Conservation (phyloP, 108 stramenopile species). For the Nitzschia putrida region DNA sequence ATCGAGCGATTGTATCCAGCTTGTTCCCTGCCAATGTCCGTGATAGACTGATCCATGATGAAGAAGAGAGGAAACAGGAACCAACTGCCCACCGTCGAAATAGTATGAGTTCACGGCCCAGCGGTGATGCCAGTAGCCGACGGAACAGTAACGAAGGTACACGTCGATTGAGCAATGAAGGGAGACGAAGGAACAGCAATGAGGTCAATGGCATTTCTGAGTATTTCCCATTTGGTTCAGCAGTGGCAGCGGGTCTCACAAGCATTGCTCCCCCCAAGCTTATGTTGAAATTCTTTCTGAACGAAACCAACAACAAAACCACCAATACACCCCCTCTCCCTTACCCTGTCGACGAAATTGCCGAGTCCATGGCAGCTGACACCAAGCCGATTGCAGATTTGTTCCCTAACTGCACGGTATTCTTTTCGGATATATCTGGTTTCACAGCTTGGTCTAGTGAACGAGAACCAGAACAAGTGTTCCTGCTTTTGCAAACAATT, state of each 20-base stretch:
- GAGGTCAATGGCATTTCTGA: slow-evolving; percentile 3
- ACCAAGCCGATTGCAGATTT: slow-evolving; percentile 52
- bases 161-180: not conserved
- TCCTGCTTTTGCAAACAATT: slow-evolving; percentile 35
- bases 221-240: slow-evolving; percentile 7
- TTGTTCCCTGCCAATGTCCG: slow-evolving; percentile 51
- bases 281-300: slow-evolving; percentile 13
- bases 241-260: slow-evolving; percentile 20
- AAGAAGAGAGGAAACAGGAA: slow-evolving; percentile 16
- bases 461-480: slow-evolving; percentile 40
- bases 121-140: not conserved
- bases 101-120: not conserved
- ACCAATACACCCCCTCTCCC: not conserved
- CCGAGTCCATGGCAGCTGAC: not conserved
- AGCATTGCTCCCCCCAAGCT: slow-evolving; percentile 25
- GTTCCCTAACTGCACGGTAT: slow-evolving; percentile 56
- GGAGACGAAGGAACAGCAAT: slow-evolving; percentile 1
- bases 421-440: slow-evolving; percentile 54
- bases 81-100: not conserved
- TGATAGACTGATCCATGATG: slow-evolving; percentile 42
- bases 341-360: not conserved
- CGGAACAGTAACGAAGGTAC: slow-evolving; percentile 22
- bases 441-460: slow-evolving; percentile 49
- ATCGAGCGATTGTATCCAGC: slow-evolving; percentile 38
- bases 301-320: slow-evolving; percentile 14